Base-by-base conservation (phyloP, 352 stramenopile genomes). In the Pythium phragmitis region DNA sequence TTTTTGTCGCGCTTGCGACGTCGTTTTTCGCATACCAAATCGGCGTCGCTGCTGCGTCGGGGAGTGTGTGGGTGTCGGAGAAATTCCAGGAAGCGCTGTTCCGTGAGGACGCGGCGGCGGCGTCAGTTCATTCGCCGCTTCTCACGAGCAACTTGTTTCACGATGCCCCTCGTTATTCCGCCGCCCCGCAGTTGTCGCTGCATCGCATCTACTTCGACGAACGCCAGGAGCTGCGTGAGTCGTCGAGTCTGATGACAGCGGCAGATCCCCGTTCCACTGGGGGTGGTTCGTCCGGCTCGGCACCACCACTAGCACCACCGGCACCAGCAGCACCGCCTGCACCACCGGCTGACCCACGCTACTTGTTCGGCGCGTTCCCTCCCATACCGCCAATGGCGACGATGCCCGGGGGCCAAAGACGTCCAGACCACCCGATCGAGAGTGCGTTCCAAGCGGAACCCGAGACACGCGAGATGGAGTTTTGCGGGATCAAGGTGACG, bases 21-120 rank as follows among this genome's bases (percentile, higher is more conserved):
- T 76, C 70, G 41, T 88, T 91, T 57, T 72, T 89, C 46, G 79
- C 81, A 17, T 77, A 91, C 63, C 81, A 91, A 51, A 67, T 88
- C 16, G 66, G 77, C 0, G 69, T 85, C 17, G 80, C 76, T 0
- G 72, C 81, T 7, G 76, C 79, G 0, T 49, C 57, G n/a, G 67
- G 58, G 2, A 70, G 72, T 28, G 53, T 87, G 30, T 78, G 67
- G 46, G 69, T 89, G 23, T 91, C 81, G 3, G 65, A 72, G n/a
- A 84, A 76, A 52, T 66, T 84, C 17, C 64, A 73, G 3, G 37
- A 57, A 7, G 65, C 81, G 37, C 30, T 88, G 9, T 91, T 91
- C 46, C 58, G 64, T 23, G 69, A 72, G 64, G 68, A 60, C 56
- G 49, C 57, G 19, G n/a, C 49, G 17, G 28, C 36, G 13, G 41